Percentiles rank a stretch among this genome's conserved stretches.
These are phyloP conservation scores for Coccomyxa subellipsoidea DNA, from an alignment of 163 green algal species.

Conservation along the genomic window DNA sequence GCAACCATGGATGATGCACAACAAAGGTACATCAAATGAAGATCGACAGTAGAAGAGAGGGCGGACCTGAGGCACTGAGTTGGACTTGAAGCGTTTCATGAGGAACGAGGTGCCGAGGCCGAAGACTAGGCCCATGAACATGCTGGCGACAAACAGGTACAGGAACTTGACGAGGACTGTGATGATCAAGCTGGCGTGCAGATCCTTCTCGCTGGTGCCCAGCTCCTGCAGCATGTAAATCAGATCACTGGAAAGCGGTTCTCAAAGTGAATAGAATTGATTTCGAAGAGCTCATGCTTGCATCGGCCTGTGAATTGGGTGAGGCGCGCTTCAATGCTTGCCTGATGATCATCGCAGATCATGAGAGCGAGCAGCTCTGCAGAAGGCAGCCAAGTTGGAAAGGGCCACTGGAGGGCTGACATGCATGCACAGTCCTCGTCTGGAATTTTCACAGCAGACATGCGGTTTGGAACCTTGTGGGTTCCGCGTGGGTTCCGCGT, in stretches of 20 bases:
- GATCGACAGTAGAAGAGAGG: not conserved
- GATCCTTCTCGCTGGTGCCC: not conserved
- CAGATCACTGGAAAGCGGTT: not conserved
- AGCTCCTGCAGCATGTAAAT: slow-evolving; percentile 12
- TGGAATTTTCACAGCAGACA: no score
- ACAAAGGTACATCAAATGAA: not conserved
- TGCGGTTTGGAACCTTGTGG: no score
- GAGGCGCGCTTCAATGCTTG: no score
- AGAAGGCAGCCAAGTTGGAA: no score
- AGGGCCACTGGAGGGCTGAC: no score
- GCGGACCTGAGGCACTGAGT: slow-evolving; percentile 14
- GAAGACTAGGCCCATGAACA: slow-evolving; percentile 52
- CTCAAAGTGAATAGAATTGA: no score
- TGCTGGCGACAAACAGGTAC: slow-evolving; percentile 64
- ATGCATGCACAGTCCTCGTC: no score
- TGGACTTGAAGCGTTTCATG: slow-evolving; percentile 19
- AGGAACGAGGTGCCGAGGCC: slow-evolving; percentile 60
- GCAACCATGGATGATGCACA: not conserved
- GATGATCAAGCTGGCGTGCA: slow-evolving; percentile 18
- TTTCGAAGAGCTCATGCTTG: no score
- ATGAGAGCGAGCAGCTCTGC: no score
- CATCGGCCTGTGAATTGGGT: no score
- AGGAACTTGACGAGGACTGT: slow-evolving; percentile 58
- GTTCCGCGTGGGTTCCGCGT: no score
- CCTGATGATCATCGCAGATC: no score